Conservation (phyloP, 257 asterid genomes). For the Solanum clarkiae region DNA sequence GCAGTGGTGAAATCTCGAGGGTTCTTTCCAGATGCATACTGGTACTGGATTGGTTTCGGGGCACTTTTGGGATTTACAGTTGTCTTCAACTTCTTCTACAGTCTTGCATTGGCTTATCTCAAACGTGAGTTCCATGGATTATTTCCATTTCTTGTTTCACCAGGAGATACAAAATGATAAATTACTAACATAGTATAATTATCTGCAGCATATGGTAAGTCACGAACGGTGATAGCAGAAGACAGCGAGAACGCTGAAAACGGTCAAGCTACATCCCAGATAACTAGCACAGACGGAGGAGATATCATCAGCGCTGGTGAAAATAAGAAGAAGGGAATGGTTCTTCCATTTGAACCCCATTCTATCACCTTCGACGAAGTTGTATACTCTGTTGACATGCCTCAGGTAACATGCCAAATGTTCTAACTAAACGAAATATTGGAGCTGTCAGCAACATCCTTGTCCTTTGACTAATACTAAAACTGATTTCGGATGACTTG, state of each 20-base stretch:
- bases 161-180: neutral
- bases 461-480: neutral
- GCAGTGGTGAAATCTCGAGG: constrained; percentile 14
- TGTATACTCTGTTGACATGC: constrained; percentile 87
- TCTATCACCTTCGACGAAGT: constrained; percentile 68
- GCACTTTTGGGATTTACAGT: constrained; percentile 21
- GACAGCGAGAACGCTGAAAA: constrained; percentile 8
- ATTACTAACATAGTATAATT: neutral
- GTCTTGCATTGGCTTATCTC: constrained; percentile 23
- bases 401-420: constrained; percentile 30
- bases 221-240: constrained; percentile 28
- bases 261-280: neutral
- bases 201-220: constrained; percentile 44
- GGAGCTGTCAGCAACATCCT: neutral
- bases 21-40: constrained; percentile 16
- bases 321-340: constrained; percentile 47
- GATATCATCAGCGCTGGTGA: constrained; percentile 17
- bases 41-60: constrained; percentile 38
- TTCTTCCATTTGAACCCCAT: constrained; percentile 93
- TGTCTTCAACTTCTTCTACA: constrained; percentile 10
- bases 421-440: neutral
- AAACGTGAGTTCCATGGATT: constrained; percentile 35
- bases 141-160: neutral
- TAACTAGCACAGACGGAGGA: constrained; percentile 1
- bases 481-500: neutral